These are phyloP conservation scores for Alternaria sp. DNA, from an alignment of 2,329 filamentous ascomycete genomes.

Conservation along the genomic window DNA sequence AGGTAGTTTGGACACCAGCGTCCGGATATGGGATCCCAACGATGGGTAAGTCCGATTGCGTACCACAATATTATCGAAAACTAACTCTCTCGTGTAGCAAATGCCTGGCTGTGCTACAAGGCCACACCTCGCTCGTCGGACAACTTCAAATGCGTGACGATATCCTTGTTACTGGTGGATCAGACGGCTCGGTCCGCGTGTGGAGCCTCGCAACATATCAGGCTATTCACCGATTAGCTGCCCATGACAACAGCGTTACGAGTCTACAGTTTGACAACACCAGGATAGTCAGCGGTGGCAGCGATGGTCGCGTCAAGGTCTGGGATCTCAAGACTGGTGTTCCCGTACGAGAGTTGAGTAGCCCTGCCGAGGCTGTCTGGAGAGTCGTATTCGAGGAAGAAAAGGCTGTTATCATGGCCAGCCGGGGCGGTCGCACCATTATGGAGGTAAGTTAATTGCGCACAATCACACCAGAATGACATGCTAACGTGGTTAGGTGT, in stretches of 20 bases:
- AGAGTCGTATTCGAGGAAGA: constrained; percentile 97
- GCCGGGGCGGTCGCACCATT: constrained; percentile 82
- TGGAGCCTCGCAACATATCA: constrained; percentile 93
- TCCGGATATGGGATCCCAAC: constrained; percentile 93
- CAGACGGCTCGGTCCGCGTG: constrained; percentile 92
- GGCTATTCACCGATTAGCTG: constrained; percentile 91
- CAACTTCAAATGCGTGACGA: constrained; percentile 96
- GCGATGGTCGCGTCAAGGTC: constrained; percentile 96
- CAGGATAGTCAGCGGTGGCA: constrained; percentile 92
- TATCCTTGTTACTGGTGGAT: constrained; percentile 93
- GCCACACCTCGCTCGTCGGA: constrained; percentile 94
- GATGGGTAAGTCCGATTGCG: constrained; percentile 71
- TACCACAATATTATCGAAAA: constrained; percentile 15
- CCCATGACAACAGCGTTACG: constrained; percentile 98
- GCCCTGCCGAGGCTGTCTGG: constrained; percentile 95
- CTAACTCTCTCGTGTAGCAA: constrained; percentile 53
- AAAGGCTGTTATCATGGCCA: constrained; percentile 95
- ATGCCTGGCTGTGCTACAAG: constrained; percentile 90
- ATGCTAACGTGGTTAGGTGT: constrained; percentile 69
- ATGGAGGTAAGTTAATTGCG: constrained; percentile 80
- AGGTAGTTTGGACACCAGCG: constrained; percentile 94
- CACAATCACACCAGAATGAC: constrained; percentile 4
- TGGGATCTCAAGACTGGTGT: constrained; percentile 95
- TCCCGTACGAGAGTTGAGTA: constrained; percentile 87
- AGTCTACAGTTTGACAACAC: constrained; percentile 97